Conservation (phyloP, 306 rosid genomes). For the Medicago truncatula region DNA sequence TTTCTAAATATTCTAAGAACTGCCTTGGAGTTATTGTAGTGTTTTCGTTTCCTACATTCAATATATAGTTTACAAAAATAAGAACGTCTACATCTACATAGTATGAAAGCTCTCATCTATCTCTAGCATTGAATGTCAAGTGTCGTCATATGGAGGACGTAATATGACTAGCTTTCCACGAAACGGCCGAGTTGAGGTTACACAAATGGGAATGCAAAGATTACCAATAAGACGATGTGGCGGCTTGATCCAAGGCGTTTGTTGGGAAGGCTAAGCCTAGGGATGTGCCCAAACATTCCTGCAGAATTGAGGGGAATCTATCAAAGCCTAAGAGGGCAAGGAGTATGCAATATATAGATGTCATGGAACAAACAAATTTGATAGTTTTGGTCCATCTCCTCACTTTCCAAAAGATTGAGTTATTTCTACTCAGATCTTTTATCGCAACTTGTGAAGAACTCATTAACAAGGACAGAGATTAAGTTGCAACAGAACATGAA, state of each 20-base stretch:
- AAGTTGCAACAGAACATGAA: slow-evolving; percentile 21
- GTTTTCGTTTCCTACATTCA: slow-evolving; percentile 24
- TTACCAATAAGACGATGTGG: slow-evolving; percentile 24
- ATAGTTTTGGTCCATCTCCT: slow-evolving; percentile 31
- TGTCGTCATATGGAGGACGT: slow-evolving; percentile 21
- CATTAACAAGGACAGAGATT: slow-evolving; percentile 10
- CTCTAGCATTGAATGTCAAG: slow-evolving; percentile 17
- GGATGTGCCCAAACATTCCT: slow-evolving; percentile 25
- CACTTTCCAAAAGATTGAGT: slow-evolving; percentile 15
- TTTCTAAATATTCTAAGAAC: slow-evolving; percentile 27
- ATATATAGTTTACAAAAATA: slow-evolving; percentile 23
- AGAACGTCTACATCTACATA: slow-evolving; percentile 8
- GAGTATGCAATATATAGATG: slow-evolving; percentile 3
- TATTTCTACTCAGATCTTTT: not conserved
- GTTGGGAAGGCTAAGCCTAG: slow-evolving; percentile 28
- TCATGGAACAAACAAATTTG: slow-evolving; percentile 3
- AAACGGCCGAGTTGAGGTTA: slow-evolving; percentile 10
- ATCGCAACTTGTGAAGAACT: slow-evolving; percentile 21
- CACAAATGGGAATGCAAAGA: slow-evolving; percentile 14
- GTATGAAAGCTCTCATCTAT: slow-evolving; percentile 20
- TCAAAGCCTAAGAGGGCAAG: slow-evolving; percentile 10
- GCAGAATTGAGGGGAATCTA: slow-evolving; percentile 25
- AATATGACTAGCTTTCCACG: not conserved
- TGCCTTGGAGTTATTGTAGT: slow-evolving; percentile 18
- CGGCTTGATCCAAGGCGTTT: slow-evolving; percentile 17